phyloP scores from a whole-genome alignment of 2,329 filamentous ascomycete genomes.

The Podosphaera leucotricha region DNA sequence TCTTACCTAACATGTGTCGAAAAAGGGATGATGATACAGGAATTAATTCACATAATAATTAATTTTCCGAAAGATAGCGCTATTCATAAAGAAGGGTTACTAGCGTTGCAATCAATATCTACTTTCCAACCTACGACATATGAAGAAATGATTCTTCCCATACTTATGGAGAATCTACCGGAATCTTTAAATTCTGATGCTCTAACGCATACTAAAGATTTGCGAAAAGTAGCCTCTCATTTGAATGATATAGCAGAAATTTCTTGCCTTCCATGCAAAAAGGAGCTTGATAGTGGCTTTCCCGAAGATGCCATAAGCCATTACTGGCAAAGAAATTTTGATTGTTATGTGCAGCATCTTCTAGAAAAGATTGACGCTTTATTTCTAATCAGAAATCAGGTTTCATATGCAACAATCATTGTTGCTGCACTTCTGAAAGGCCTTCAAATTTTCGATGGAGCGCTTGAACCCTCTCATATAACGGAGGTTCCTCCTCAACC shows the following conservation, averaged over 20 bases:
- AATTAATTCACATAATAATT: slow-evolving; percentile 8
- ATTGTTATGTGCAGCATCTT: slow-evolving; percentile 6
- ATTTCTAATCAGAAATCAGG: slow-evolving; percentile 4
- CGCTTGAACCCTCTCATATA: slow-evolving; percentile 2
- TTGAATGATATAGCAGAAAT: slow-evolving; percentile 9
- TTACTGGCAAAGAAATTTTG: slow-evolving; percentile 9
- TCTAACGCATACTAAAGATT: slow-evolving; percentile 1
- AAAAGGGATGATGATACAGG: slow-evolving; percentile 9
- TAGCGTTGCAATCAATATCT: slow-evolving; percentile 9
- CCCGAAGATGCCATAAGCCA: slow-evolving; percentile 1
- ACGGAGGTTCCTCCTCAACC: not conserved
- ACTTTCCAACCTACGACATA: slow-evolving; percentile 8
- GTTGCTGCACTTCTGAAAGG: slow-evolving; percentile 9
- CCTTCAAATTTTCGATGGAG: slow-evolving; percentile 9
- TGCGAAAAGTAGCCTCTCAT: slow-evolving; percentile 3
- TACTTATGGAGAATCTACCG: slow-evolving; percentile 10
- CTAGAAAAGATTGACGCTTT: slow-evolving; percentile 5
- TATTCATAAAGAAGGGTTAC: slow-evolving; percentile 7
- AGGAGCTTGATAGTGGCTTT: slow-evolving; percentile 1
- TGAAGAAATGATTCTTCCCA: slow-evolving; percentile 8
- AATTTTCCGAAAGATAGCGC: slow-evolving; percentile 4
- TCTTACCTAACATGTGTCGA: slow-evolving; percentile 8
- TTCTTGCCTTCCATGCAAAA: slow-evolving; percentile 6
- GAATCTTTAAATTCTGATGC: slow-evolving; percentile 2
- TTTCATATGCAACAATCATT: slow-evolving; percentile 8